Evolutionary conservation across 2,329 filamentous ascomycete species (phyloP).

Genomic region (Ophiocordyceps polyrhachis-furcata): DNA sequence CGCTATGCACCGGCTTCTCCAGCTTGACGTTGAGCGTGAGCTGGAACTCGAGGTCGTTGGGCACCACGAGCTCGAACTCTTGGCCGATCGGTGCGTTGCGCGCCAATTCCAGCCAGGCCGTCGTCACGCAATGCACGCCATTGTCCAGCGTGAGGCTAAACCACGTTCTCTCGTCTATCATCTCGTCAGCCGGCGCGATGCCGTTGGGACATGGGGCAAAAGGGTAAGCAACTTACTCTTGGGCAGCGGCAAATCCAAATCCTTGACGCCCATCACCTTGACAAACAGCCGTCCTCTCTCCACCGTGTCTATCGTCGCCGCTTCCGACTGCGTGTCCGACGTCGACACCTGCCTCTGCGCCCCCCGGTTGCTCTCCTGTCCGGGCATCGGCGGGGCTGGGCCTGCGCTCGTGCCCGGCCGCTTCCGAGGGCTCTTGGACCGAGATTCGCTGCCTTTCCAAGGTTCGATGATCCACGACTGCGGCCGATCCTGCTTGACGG

Average conservation of each 20-base stretch:
- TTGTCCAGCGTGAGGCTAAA: conserved; percentile 98
- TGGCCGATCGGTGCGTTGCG: conserved; percentile 89
- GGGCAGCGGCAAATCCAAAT: conserved; percentile 78
- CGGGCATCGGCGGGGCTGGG: conserved; percentile 64
- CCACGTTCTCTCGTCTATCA: conserved; percentile 65
- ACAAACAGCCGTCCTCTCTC: conserved; percentile 88
- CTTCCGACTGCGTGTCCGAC: conserved; percentile 39
- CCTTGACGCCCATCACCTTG: conserved; percentile 96
- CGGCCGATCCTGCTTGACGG: conserved; percentile 58
- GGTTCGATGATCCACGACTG: conserved; percentile 95
- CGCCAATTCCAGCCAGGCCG: conserved; percentile 82
- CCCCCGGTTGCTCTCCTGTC: conserved; percentile 64
- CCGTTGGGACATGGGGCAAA: neutral
- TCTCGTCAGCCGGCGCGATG: conserved; percentile 9
- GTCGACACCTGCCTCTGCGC: conserved; percentile 49
- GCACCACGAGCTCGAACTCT: conserved; percentile 92
- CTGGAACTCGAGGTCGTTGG: conserved; percentile 97
- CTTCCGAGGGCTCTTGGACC: conserved; percentile 47
- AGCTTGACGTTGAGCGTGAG: conserved; percentile 92
- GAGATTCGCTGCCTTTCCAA: conserved; percentile 62
- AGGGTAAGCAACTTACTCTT: conserved; percentile 46
- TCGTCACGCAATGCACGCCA: conserved; percentile 92
- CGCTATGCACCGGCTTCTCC: conserved; percentile 52
- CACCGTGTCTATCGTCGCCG: conserved; percentile 52
- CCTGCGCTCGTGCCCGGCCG: conserved; percentile 24